phyloP scores from a whole-genome alignment of 202 grass and related monocot genomes.

The Schoenoplectus triqueter region DNA sequence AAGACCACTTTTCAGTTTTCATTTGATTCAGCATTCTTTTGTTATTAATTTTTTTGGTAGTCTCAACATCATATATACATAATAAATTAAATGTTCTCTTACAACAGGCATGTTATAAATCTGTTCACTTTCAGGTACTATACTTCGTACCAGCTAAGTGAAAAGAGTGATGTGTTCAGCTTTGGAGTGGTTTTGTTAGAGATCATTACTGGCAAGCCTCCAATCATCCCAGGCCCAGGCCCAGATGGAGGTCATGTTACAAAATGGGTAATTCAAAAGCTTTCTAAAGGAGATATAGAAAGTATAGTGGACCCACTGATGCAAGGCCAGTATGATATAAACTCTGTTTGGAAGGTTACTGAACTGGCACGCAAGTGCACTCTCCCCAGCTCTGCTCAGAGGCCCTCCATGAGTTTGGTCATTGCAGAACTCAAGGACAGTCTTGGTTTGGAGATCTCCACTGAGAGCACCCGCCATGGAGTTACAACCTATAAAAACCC shows the following conservation, averaged over 20 bases:
- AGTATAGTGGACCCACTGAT: constrained; percentile 28
- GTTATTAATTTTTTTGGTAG: neutral
- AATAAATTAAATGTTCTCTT: neutral
- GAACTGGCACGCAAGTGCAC: constrained; percentile 59
- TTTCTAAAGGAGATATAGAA: constrained; percentile 37
- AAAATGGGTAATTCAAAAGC: constrained; percentile 26
- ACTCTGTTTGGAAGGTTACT: constrained; percentile 56
- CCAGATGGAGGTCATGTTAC: constrained; percentile 29
- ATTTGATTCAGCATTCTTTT: neutral
- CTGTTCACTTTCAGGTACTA: constrained; percentile 29
- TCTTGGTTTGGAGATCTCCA: constrained; percentile 44
- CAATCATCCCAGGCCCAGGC: neutral
- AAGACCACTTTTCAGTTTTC: constrained; percentile 14
- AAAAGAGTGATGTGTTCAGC: constrained; percentile 40
- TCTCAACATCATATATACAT: no score
- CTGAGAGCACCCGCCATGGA: neutral
- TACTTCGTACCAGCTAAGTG: constrained; percentile 31
- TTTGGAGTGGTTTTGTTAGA: constrained; percentile 37
- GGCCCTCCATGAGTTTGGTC: constrained; percentile 48
- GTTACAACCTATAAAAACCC: constrained; percentile 28
- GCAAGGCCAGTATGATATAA: constrained; percentile 19
- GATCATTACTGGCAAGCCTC: constrained; percentile 29
- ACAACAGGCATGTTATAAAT: neutral
- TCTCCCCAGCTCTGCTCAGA: neutral
- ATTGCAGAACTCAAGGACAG: constrained; percentile 52